A percentile compares a stretch with the other conserved stretches of the same genome.
Evolutionary conservation across 1,139 yeast genomes (phyloP).

Genomic region (Suhomyces maxii): DNA sequence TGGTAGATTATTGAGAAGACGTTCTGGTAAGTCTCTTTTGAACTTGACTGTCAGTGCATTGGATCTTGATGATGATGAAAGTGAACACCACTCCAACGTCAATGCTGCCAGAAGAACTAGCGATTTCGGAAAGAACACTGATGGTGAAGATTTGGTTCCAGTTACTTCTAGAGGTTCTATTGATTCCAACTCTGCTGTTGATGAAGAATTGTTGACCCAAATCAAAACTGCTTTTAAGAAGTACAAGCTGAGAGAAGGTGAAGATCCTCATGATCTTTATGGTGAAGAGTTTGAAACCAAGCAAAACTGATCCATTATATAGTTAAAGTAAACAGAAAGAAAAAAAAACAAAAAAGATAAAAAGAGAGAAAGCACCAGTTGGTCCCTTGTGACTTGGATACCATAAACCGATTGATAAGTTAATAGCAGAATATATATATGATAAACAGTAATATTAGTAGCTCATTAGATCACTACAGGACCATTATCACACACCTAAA

Average conservation of each 20-base stretch:
- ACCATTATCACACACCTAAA: no score
- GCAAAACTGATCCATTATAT: neutral
- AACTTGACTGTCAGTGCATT: slow-evolving; percentile 66
- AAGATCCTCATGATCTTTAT: slow-evolving; percentile 40
- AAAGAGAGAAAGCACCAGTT: no score
- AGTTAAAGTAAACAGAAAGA: neutral
- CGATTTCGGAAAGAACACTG: slow-evolving; percentile 21
- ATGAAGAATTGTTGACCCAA: slow-evolving; percentile 48
- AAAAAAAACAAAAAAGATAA: no score
- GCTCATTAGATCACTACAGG: no score
- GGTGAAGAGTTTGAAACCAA: slow-evolving; percentile 63
- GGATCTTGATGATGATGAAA: slow-evolving; percentile 66
- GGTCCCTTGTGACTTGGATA: no score
- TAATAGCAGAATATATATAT: neutral
- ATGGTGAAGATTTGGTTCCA: slow-evolving; percentile 29
- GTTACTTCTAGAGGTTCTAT: slow-evolving; percentile 37
- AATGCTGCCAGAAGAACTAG: slow-evolving; percentile 18
- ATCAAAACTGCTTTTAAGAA: slow-evolving; percentile 55
- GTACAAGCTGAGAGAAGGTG: slow-evolving; percentile 41
- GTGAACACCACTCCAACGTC: slow-evolving; percentile 20
- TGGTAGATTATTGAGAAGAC: slow-evolving; percentile 58
- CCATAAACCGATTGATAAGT: no score
- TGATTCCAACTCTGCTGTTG: slow-evolving; percentile 31
- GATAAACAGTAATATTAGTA: no score
- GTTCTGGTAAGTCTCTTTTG: slow-evolving; percentile 68